phyloP scores from a whole-genome alignment of 192 early-diverging fungal species.

The Nowakowskiella sp. region DNA sequence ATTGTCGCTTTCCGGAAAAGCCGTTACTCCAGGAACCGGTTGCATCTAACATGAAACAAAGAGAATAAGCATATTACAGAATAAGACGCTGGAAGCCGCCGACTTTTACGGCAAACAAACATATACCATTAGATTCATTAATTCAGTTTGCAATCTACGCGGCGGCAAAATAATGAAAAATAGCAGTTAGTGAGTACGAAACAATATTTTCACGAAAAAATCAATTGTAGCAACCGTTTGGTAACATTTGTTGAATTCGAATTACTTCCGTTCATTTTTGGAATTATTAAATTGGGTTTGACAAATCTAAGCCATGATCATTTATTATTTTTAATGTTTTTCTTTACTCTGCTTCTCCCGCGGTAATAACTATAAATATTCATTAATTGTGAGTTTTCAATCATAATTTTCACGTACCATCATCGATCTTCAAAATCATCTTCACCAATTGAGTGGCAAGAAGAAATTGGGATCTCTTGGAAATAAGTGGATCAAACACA shows the following conservation, averaged over 20 bases:
- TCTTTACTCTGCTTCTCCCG: conserved; percentile 13
- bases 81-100: background rate
- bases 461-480: conserved; percentile 96
- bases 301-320: no score
- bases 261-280: no score
- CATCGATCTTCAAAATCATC: conserved; percentile 97
- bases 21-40: conserved; percentile 50
- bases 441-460: conserved; percentile 98
- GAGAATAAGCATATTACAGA: background rate
- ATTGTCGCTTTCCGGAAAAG: conserved; percentile 56
- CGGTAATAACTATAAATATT: conserved; percentile 15
- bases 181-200: no score
- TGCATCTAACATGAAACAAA: conserved; percentile 38
- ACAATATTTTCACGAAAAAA: no score
- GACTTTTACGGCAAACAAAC: background rate
- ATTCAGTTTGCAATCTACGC: conserved; percentile 44
- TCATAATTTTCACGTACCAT: conserved; percentile 35
- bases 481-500: conserved; percentile 98
- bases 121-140: conserved; percentile 48
- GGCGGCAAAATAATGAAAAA: no score
- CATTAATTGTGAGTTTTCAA: conserved; percentile 4
- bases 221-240: no score
- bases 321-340: background rate
- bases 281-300: no score
- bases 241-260: no score